phyloP scores from a whole-genome alignment of 2,329 filamentous ascomycete species.

The Madurella mycetomatis region DNA sequence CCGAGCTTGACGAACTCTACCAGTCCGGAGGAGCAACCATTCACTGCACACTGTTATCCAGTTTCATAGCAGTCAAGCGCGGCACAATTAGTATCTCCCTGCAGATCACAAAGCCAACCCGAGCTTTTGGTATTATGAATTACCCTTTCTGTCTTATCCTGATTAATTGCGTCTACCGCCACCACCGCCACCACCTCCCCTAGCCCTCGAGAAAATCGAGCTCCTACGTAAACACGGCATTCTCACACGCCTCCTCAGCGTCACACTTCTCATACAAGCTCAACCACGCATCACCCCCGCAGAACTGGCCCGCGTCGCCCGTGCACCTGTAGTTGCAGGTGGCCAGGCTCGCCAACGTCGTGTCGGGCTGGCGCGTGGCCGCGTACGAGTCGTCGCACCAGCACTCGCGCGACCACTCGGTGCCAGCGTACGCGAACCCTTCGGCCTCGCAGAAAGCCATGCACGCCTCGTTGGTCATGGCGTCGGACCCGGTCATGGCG shows the following conservation, averaged over 20 bases:
- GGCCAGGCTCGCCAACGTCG: slow-evolving; percentile 20
- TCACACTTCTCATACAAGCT: slow-evolving; percentile 25
- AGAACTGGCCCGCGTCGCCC: slow-evolving; percentile 18
- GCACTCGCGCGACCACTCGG: slow-evolving; percentile 26
- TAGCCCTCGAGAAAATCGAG: neutral
- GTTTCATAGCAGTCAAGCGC: too few species aligned
- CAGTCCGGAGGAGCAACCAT: too few species aligned
- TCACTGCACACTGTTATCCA: too few species aligned
- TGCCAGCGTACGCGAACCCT: slow-evolving; percentile 21
- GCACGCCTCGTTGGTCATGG: slow-evolving; percentile 25
- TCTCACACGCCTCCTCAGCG: slow-evolving; percentile 20
- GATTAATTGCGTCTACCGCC: neutral
- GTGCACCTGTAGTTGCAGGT: slow-evolving; percentile 20
- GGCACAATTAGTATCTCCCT: neutral
- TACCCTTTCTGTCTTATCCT: too few species aligned
- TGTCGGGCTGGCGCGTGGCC: slow-evolving; percentile 20
- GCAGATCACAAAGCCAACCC: neutral
- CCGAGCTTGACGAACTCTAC: too few species aligned
- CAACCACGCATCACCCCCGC: slow-evolving; percentile 25
- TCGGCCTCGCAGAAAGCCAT: slow-evolving; percentile 16
- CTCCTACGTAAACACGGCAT: slow-evolving; percentile 21
- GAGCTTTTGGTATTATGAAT: too few species aligned
- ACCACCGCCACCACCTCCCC: neutral
- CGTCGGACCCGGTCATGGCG: slow-evolving; percentile 13
- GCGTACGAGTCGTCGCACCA: slow-evolving; percentile 25